Base-by-base conservation (phyloP, 352 stramenopile species). In the Phytopythium delawarense region DNA sequence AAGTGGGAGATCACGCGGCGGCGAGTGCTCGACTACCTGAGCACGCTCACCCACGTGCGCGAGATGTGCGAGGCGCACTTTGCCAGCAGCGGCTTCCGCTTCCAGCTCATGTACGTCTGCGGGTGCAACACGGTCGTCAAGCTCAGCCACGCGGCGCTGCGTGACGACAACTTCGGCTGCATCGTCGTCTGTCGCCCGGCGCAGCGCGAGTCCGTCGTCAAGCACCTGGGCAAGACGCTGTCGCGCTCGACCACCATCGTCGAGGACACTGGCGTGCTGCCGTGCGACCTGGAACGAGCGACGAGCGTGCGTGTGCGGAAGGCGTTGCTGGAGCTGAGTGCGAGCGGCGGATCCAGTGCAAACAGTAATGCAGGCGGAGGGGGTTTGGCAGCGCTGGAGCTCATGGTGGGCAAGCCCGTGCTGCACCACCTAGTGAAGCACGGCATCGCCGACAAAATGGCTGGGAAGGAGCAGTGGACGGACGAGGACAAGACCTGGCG, bases 1-100 rank as follows among this genome's bases (percentile, higher is more conserved):
- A 92, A 91, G 62, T 89, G 84, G 81, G 84, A 91, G 65, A 91
- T 91, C 63, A 92, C 81, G 64, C 72, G 84, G 11, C 64, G 84
- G 7, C 68, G 84, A 21, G 84, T 92, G 49, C 64, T 90, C 25
- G 81, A 92, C 62, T 92, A 92, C 59, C 71, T 91, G 32, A 91
- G 79, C 52, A 91, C 79, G 35, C 65, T 92, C 53, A 87, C 70
- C 1, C 83, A 92, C 59, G 74, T 88, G 28, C 72, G 79, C 35
- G 81, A 92, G 65, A 89, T 91, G 74, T 92, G 84, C 51, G 76
- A 91, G 44, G 63, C 72, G 16, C 79, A 91, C 39, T 92, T 92
- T 48, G 59, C 71, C 0, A 58, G 66, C 1, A 45, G n/a, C 34
- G 53, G 39, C 18, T 81, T 87, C 61, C 78, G 77, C 8, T 91